phyloP scores from a whole-genome alignment of 495 filamentous ascomycete species.

The Penicillium verhagenii region DNA sequence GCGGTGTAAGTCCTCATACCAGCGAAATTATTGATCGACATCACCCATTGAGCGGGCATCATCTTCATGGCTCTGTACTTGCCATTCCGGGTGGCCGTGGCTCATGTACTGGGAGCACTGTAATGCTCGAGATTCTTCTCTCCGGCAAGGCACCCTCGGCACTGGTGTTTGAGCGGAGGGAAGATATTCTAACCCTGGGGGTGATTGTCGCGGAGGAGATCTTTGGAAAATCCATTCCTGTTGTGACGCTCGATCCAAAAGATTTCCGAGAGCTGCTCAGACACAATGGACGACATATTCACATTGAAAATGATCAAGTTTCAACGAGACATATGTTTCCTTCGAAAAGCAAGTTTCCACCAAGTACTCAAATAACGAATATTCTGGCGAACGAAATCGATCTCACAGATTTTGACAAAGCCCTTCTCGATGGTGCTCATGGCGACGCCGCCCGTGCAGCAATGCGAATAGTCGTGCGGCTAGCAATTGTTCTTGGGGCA shows the following conservation, averaged over 20 bases:
- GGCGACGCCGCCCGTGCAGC: conserved; percentile 24
- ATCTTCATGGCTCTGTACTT: conserved; percentile 19
- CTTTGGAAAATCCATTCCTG: conserved; percentile 26
- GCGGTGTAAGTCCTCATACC: conserved; percentile 24
- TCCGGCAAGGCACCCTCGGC: conserved; percentile 18
- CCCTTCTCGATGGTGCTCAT: conserved; percentile 14
- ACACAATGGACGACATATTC: background rate
- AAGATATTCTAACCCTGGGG: conserved; percentile 30
- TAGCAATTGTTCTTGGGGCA: conserved; percentile 20
- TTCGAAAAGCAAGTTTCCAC: background rate
- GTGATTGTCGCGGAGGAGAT: conserved; percentile 29
- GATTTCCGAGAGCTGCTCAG: background rate
- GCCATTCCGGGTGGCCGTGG: conserved; percentile 31
- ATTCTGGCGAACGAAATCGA: background rate
- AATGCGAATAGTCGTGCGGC: conserved; percentile 24
- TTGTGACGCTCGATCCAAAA: conserved; percentile 9
- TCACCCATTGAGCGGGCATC: conserved; percentile 26
- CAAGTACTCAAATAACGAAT: background rate
- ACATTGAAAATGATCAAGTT: background rate
- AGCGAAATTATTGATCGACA: conserved; percentile 31
- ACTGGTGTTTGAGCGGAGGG: conserved; percentile 25
- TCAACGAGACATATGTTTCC: background rate
- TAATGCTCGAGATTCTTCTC: conserved; percentile 33
- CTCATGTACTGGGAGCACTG: conserved; percentile 31
- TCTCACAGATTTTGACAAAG: conserved; percentile 11